Evolutionary conservation across 768 basidiomycete species (phyloP).

Genomic region (Podaxis pistillaris): DNA sequence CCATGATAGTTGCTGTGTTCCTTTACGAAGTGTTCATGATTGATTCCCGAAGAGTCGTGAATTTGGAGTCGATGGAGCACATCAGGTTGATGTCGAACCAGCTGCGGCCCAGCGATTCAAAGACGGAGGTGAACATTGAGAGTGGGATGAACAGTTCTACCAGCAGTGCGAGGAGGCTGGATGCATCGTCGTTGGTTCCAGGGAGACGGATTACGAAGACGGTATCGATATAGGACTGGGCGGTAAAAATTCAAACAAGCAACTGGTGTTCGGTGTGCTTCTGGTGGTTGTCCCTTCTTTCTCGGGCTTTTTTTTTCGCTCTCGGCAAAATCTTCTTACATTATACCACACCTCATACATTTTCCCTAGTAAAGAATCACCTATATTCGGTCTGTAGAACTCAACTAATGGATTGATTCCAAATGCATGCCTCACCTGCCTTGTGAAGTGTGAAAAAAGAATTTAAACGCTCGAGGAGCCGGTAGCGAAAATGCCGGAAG

Average conservation of each 20-base stretch:
- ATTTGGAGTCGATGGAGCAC: slow-evolving; percentile 8
- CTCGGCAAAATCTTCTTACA: neutral
- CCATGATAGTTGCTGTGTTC: neutral
- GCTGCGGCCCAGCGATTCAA: neutral
- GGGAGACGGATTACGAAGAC: neutral
- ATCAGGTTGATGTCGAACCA: neutral
- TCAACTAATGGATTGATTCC: no score
- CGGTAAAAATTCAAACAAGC: neutral
- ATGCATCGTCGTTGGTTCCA: neutral
- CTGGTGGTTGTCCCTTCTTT: neutral
- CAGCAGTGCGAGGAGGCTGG: neutral
- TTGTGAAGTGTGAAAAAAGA: neutral
- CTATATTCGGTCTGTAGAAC: no score
- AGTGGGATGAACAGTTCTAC: neutral
- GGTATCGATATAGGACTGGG: neutral
- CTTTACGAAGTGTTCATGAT: slow-evolving; percentile 9
- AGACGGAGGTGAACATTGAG: neutral
- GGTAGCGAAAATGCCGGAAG: neutral
- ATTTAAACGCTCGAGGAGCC: neutral
- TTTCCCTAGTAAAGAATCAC: neutral
- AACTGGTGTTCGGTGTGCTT: neutral
- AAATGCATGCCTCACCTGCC: neutral
- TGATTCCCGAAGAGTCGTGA: slow-evolving; percentile 9
- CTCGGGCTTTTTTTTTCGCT: neutral
- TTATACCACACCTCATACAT: neutral